Evolutionary conservation across 2,329 filamentous ascomycete genomes (phyloP).

Genomic region (Sphaerulina musiva): DNA sequence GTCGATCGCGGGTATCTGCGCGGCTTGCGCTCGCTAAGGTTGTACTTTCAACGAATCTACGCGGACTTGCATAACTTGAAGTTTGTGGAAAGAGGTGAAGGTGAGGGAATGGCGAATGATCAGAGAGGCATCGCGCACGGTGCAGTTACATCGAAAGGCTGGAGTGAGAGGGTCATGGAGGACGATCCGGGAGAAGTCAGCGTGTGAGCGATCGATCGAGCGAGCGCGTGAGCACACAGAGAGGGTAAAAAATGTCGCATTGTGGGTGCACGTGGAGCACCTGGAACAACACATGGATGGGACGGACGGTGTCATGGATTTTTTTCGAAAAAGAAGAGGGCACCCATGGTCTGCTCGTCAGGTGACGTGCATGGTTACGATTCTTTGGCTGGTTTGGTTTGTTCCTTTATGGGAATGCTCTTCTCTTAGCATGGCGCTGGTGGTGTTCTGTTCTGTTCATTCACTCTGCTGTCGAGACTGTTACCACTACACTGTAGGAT

Average conservation of each 20-base stretch:
- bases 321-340: background rate
- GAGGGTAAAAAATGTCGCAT: background rate
- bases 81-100: constrained; percentile 31
- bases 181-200: constrained; percentile 21
- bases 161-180: constrained; percentile 18
- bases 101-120: constrained; percentile 33
- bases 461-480: too few relatives aligned
- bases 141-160: constrained; percentile 22
- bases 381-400: too few relatives aligned
- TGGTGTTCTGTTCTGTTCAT: background rate
- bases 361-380: too few relatives aligned
- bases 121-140: constrained; percentile 23
- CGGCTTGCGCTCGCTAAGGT: constrained; percentile 68
- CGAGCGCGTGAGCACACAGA: background rate
- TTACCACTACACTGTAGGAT: too few relatives aligned
- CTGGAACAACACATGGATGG: background rate
- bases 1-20: constrained; percentile 86
- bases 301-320: background rate
- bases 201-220: constrained; percentile 5
- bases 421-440: constrained; percentile 18
- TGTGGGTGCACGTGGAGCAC: background rate
- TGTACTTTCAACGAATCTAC: constrained; percentile 84
- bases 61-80: constrained; percentile 53
- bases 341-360: background rate
- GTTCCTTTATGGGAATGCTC: background rate